Conservation (phyloP, 331 rosid species). For the Phaseolus coccineus region DNA sequence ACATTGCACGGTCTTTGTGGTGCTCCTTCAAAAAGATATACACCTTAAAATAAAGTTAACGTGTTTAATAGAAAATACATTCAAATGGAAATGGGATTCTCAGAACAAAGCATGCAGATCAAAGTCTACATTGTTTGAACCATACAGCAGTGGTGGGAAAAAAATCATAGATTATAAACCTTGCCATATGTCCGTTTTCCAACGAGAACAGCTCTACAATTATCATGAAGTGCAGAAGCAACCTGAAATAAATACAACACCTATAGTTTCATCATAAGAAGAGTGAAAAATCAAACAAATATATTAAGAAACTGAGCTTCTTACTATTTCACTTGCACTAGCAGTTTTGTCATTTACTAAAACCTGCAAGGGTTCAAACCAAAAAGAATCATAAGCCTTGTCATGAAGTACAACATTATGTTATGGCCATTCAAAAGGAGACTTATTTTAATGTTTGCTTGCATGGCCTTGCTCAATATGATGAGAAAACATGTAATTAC, state of each 20-base stretch:
- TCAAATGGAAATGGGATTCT: slow-evolving; percentile 31
- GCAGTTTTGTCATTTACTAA: slow-evolving; percentile 93
- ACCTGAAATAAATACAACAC: slow-evolving; percentile 69
- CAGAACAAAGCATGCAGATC: neutral
- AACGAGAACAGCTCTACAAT: slow-evolving; percentile 96
- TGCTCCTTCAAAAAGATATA: neutral
- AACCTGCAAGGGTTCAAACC: slow-evolving; percentile 65
- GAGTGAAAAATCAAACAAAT: slow-evolving; percentile 45
- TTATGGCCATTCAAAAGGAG: slow-evolving; percentile 18
- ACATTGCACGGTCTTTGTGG: neutral
- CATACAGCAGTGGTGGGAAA: slow-evolving; percentile 8
- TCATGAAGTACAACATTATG: slow-evolving; percentile 25
- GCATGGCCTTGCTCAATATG: slow-evolving; percentile 12
- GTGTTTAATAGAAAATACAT: slow-evolving; percentile 17
- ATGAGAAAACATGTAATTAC: slow-evolving; percentile 1
- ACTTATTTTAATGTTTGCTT: slow-evolving; percentile 1
- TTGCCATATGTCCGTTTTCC: slow-evolving; percentile 95
- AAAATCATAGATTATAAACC: slow-evolving; percentile 53
- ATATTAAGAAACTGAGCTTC: slow-evolving; percentile 49
- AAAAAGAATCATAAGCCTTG: slow-evolving; percentile 46
- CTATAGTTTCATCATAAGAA: neutral
- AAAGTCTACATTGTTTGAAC: slow-evolving; percentile 28
- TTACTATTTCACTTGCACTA: slow-evolving; percentile 98
- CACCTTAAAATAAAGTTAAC: neutral
- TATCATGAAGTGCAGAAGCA: slow-evolving; percentile 98